Evolutionary conservation across 2,329 filamentous ascomycete species (phyloP).

Genomic region (Esteya vermicola): DNA sequence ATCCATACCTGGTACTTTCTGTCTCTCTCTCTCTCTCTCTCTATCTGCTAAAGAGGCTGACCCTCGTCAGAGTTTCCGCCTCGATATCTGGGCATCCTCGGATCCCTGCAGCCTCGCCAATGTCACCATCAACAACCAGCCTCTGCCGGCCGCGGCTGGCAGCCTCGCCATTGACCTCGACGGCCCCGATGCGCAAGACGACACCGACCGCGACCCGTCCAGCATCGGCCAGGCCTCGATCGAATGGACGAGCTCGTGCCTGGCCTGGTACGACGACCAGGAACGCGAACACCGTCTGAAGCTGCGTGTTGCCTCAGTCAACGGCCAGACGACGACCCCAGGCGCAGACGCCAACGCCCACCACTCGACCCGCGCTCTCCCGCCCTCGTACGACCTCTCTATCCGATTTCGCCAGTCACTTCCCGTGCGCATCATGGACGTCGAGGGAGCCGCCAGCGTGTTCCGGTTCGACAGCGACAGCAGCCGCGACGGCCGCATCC

Average conservation of each 20-base stretch:
- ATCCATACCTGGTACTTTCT: slow-evolving; percentile 12
- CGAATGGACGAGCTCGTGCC: slow-evolving; percentile 33
- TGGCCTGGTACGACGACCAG: slow-evolving; percentile 22
- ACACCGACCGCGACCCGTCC: not conserved
- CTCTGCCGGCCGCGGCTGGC: slow-evolving; percentile 26
- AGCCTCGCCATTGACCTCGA: slow-evolving; percentile 24
- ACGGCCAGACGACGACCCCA: slow-evolving; percentile 20
- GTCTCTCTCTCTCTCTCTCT: not conserved
- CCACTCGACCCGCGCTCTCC: no score
- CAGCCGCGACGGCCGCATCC: not conserved
- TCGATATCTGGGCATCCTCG: slow-evolving; percentile 30
- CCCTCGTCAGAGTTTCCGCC: slow-evolving; percentile 19
- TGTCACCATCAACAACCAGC: slow-evolving; percentile 30
- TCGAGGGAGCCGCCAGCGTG: slow-evolving; percentile 25
- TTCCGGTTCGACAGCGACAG: slow-evolving; percentile 9
- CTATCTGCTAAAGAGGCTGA: not conserved
- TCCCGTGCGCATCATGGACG: slow-evolving; percentile 25
- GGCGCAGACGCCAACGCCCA: slow-evolving; percentile 6
- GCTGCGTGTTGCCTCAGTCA: slow-evolving; percentile 26
- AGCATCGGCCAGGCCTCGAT: slow-evolving; percentile 25
- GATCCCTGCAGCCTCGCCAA: slow-evolving; percentile 31
- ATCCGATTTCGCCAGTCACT: slow-evolving; percentile 30
- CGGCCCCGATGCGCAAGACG: slow-evolving; percentile 16
- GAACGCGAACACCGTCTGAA: slow-evolving; percentile 28
- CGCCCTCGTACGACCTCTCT: slow-evolving; percentile 25